Evolutionary conservation across 352 stramenopile genomes (phyloP).

Genomic region (Phytopythium oedochilum): DNA sequence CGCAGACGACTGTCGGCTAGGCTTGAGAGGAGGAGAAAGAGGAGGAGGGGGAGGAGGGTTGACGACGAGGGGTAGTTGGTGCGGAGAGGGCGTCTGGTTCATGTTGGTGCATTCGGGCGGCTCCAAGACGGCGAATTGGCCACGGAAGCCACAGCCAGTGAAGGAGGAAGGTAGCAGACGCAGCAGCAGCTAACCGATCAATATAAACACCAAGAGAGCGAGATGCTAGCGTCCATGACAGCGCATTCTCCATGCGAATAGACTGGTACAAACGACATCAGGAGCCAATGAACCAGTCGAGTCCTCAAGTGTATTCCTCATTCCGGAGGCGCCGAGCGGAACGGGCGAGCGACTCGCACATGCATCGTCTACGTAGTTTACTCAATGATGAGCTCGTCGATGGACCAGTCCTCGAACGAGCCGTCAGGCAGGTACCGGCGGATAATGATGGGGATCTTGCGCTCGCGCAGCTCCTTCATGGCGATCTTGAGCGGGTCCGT

Average conservation of each 20-base stretch:
- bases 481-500: constrained; percentile 99
- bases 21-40: background rate
- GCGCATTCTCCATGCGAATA: no score
- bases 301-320: constrained; percentile 1
- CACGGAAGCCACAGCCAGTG: background rate
- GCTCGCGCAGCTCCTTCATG: constrained; percentile 98
- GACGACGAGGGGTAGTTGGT: background rate
- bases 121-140: background rate
- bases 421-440: constrained; percentile 98
- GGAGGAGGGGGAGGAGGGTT: background rate
- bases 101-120: background rate
- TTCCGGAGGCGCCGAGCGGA: no score
- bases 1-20: constrained; percentile 79
- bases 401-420: constrained; percentile 99
- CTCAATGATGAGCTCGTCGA: constrained; percentile 99
- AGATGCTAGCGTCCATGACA: no score
- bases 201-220: background rate
- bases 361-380: constrained; percentile 45
- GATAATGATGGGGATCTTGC: constrained; percentile 99
- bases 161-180: background rate
- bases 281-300: background rate
- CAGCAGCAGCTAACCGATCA: background rate
- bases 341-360: background rate
- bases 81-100: background rate
- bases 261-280: no score